Conservation (phyloP, 805 yeast species). For the Lipomyces mesembrius region DNA sequence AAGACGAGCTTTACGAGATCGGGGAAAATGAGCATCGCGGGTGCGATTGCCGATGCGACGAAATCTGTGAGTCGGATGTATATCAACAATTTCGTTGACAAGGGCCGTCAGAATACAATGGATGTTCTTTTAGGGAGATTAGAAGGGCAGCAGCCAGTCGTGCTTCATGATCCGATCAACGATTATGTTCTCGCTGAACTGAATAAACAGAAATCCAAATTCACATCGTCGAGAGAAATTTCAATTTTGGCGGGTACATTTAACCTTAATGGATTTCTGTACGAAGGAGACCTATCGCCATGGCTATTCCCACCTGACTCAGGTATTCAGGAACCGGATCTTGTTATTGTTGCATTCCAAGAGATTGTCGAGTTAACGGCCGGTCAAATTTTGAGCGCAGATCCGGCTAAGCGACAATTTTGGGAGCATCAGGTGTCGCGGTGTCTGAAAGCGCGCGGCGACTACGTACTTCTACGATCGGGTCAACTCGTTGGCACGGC, state of each 20-base stretch:
- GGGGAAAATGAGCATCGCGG: conserved; percentile 96
- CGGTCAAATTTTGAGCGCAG: conserved; percentile 85
- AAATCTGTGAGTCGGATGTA: conserved; percentile 94
- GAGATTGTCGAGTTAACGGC: conserved; percentile 94
- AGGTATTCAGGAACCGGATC: conserved; percentile 60
- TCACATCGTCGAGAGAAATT: conserved; percentile 64
- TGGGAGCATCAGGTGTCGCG: conserved; percentile 76
- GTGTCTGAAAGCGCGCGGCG: conserved; percentile 62
- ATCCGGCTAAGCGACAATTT: conserved; percentile 70
- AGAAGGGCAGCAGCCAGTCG: conserved; percentile 70
- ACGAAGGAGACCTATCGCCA: conserved; percentile 60
- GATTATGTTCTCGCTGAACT: conserved; percentile 79
- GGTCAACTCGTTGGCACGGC: conserved; percentile 93
- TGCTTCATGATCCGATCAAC: conserved; percentile 82
- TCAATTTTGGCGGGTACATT: conserved; percentile 80
- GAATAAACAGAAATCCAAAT: conserved; percentile 54
- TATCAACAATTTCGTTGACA: conserved; percentile 93
- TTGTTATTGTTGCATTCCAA: conserved; percentile 89
- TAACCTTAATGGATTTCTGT: conserved; percentile 77
- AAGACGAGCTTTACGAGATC: conserved; percentile 92
- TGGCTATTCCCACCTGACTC: conserved; percentile 80
- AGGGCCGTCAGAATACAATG: conserved; percentile 84
- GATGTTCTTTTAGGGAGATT: conserved; percentile 84
- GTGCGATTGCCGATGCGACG: conserved; percentile 95
- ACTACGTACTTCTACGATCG: conserved; percentile 71